Base-by-base conservation (phyloP, 768 basidiomycete genomes). In the Tulasnella sp. region DNA sequence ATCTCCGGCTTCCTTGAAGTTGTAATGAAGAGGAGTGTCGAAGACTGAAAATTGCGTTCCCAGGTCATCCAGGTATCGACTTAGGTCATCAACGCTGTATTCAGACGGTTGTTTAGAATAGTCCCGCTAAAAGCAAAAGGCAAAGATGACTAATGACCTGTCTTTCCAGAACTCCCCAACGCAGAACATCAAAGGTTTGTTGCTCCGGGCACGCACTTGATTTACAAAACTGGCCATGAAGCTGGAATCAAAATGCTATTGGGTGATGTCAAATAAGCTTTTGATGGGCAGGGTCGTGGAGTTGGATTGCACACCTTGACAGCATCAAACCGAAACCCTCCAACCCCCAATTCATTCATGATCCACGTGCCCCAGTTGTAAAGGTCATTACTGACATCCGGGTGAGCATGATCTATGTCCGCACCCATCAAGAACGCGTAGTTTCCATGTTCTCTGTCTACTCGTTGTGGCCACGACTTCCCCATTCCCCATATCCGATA, bases 91-190 rank as follows among this genome's bases (percentile, higher is more conserved):
- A 16, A 51, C 24, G 32, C 49, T 51, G n/a, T n/a, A n/a, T n/a
- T n/a, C n/a, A n/a, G n/a, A n/a, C n/a, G n/a, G n/a, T n/a, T n/a
- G n/a, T n/a, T n/a, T n/a, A n/a, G 42, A 44, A 24, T 5, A 5
- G 6, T 4, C 28, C 37, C 8, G 25, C n/a, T 39, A 49, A 49
- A 22, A 25, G 8, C 39, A 43, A 45, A 20, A n/a, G n/a, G n/a
- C n/a, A n/a, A n/a, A n/a, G n/a, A n/a, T n/a, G 31, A 19, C 31
- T 7, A 9, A 24, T 13, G 19, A 51, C 49, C 39, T 51, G 52
- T 67, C 68, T 48, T 70, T 65, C 70, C 70, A 71, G 58, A 69
- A 71, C 54, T 72, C 71, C 19, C 71, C 71, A 6, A 71, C 70
- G 24, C 67, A 68, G 60, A 72, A 72, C 45, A 71, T 49, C 25